These are phyloP conservation scores for Vitis amurensis DNA, from an alignment of 164 flowering plant species.

Conservation along the genomic window DNA sequence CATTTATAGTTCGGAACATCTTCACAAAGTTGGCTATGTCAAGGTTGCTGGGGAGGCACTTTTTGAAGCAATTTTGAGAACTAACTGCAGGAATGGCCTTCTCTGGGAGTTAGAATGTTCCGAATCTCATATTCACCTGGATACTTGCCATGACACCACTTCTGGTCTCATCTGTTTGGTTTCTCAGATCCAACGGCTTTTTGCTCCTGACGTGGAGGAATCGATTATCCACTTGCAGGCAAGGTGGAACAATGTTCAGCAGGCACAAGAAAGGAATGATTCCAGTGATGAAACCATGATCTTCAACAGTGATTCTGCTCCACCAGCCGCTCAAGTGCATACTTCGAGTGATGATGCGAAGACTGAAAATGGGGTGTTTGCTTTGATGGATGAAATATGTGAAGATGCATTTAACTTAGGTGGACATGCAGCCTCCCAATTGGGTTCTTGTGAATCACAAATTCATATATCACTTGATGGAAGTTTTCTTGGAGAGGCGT, in stretches of 20 bases:
- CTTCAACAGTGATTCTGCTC: constrained; percentile 16
- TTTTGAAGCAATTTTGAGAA: constrained; percentile 65
- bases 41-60: constrained; percentile 89
- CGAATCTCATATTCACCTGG: constrained; percentile 62
- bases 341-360: constrained; percentile 19
- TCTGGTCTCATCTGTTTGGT: constrained; percentile 62
- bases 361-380: constrained; percentile 25
- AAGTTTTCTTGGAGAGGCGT: constrained; percentile 28
- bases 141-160: constrained; percentile 85
- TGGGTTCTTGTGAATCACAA: constrained; percentile 27
- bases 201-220: constrained; percentile 91
- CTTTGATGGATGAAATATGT: constrained; percentile 82
- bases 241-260: constrained; percentile 76
- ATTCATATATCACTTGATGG: constrained; percentile 27
- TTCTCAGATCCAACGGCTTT: constrained; percentile 82
- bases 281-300: constrained; percentile 19
- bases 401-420: constrained; percentile 76
- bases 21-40: constrained; percentile 66
- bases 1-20: constrained; percentile 54
- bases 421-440: constrained; percentile 20
- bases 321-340: constrained; percentile 27
- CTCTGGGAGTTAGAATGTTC: constrained; percentile 79
- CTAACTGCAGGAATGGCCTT: constrained; percentile 53
- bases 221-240: constrained; percentile 77
- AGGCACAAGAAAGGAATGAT: constrained; percentile 31